Evolutionary conservation across 768 basidiomycete genomes (phyloP), one percentile per base, ranked within the genome.

Genomic region (Lentinula aciculospora): DNA sequence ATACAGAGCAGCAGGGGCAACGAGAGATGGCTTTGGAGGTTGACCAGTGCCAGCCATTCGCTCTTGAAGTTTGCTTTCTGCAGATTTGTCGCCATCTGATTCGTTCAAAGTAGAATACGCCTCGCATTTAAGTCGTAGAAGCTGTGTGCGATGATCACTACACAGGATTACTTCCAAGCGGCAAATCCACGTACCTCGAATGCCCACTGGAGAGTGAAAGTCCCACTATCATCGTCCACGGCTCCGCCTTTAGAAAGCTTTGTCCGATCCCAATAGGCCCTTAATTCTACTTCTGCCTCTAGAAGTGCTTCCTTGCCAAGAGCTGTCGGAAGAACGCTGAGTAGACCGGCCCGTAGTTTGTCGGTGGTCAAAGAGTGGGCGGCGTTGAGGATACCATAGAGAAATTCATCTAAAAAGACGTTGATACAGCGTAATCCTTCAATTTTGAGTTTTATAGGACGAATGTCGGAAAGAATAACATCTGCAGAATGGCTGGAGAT

Each of bases 211-310:
- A 92, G 68, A 65, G 85, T 78, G 66, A 93, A 92, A 28, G 78
- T 78, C 60, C 80, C 69, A 36, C 76, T 68, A 58, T 82, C 80
- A 61, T 83, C 81, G 53, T 83, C 83, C 37, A 73, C 64, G 27
- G 68, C 62, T 1, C 68, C 71, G 21, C 54, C 57, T 23, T 68
- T 67, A 31, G 69, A 65, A 23, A 71, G 66, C 47, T 78, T 73
- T 10, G 84, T 90, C 57, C 85, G 80, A 63, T 92, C 92, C 82
- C 87, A 89, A 75, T 94, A 94, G 7, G 92, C 92, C 66, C 92
- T 81, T 46, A 97, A 70, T 69, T 97, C 95, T 42, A 98, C 78
- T 67, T 98, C 95, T 0, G 95, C 95, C 72, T 98, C 95, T 49
- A 94, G 75, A 17, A 96, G 76, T 2, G 94, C 94, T 67, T 94